Base-by-base conservation (phyloP, 1,284 basidiomycete species). In the Testicularia cyperi region DNA sequence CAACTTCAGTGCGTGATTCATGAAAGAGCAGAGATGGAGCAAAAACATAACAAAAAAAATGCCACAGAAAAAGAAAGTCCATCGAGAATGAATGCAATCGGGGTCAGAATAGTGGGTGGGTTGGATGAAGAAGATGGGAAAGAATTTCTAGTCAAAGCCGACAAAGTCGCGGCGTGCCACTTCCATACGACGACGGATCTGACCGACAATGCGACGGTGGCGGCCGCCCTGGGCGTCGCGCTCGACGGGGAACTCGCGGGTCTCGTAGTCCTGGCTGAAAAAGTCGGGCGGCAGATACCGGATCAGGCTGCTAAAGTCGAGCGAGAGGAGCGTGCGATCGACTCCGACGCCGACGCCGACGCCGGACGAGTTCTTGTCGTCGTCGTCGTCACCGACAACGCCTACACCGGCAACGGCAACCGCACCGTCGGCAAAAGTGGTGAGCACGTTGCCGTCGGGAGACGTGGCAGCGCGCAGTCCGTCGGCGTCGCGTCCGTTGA, bases 241-340 rank as follows among this genome's bases (percentile, higher is more conserved):
- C 37, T 75, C 73, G 7, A 75, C 72, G 9, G 66, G 68, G 32
- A 67, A 65, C 42, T 68, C 67, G 18, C 68, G 58, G 15, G 74
- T 65, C 25, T 65, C 62, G 38, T 66, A 73, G 29, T 68, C 60
- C 36, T 74, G 68, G 2, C 69, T 65, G 9, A 65, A 52, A 4
- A 74, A 58, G 15, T 72, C 68, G 2, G 52, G 53, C 1, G 72
- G 69, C 14, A 74, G 38, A 15, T 64, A 64, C 27, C 45, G 44
- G 57, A 74, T 48, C 5, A 70, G 33, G 22, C 61, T 53, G 34
- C 65, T 55, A 23, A 65, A 56, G 21, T 72, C 70, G 7, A 72
- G 54, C 6, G 46, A 49, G 20, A 63, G 55, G 21, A 65, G 52
- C 20, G 62, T 60, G 13, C 58, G 40, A 35, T 65, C 56, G 33